phyloP scores from a whole-genome alignment of 1,284 basidiomycete species.

The Leccinum angustisporum region DNA sequence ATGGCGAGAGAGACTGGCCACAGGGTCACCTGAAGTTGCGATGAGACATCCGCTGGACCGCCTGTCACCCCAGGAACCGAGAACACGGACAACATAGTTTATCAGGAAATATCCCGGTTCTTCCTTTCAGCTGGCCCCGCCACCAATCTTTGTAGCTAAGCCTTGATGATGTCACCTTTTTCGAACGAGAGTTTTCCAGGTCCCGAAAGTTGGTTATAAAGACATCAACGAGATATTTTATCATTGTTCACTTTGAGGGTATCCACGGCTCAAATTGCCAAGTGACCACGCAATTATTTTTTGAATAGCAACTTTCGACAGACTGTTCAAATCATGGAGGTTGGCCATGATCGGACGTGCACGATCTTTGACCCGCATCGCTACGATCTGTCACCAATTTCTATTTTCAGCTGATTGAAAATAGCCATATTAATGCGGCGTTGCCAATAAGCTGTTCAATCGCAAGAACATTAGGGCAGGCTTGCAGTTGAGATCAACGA shows the following conservation, averaged over 20 bases:
- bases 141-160: conserved; percentile 99
- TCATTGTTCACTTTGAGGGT: no score
- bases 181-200: conserved; percentile 79
- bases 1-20: conserved; percentile 17
- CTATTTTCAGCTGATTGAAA: no score
- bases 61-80: conserved; percentile 70
- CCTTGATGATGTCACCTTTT: conserved; percentile 96
- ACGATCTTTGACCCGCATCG: no score
- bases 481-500: no score
- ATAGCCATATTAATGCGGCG: neutral
- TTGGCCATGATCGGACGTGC: no score
- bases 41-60: conserved; percentile 3
- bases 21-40: conserved; percentile 12
- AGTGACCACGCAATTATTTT: no score
- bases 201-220: conserved; percentile 79
- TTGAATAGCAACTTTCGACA: no score
- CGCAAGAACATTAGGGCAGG: neutral
- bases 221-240: conserved; percentile 34
- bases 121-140: conserved; percentile 89
- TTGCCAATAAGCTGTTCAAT: conserved; percentile 11
- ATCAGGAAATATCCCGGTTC: conserved; percentile 97
- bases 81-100: conserved; percentile 85
- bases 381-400: no score
- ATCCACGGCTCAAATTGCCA: no score
- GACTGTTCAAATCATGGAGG: no score